Evolutionary conservation across 2,329 filamentous ascomycete genomes (phyloP), one percentile per base, ranked within the genome.

Genomic region (Aspergillus sergii): DNA sequence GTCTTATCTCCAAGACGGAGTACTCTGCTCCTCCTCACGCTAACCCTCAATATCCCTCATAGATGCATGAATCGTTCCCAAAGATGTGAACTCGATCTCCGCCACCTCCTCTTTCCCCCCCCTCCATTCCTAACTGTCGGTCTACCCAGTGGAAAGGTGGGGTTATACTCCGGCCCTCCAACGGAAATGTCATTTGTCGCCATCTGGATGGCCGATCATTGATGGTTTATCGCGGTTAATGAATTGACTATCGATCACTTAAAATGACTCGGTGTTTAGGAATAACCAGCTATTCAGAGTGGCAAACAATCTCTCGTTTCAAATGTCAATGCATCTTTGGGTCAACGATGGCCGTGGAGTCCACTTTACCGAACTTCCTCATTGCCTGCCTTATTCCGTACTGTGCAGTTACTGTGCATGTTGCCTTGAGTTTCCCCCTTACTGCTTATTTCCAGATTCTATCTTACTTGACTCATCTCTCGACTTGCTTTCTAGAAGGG

Each of bases 1-100:
- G n/a, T 55, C 34, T 55, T 55, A 55, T 55, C 51, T 36, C 51
- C 51, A 36, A 55, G 19, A 48, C 51, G 51, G 51, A 55, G 51
- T 39, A 55, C 51, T 55, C 51, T 55, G 32, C 51, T 55, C 51
- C 51, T 55, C 34, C n/a, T 34, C 34, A 55, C 51, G 26, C 51
- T 55, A 55, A 39, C 14, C 48, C 39, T 39, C 32, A 55, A 39
- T 39, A 55, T 39, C 32, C 11, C 51, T 55, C 32, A 55, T 55
- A 9, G 51, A 39, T 39, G 51, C 51, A 55, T 23, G n/a, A 23
- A 55, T 39, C 21, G 23, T 39, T 39, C 32, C 51, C 11, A 55
- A 55, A 55, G 51, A 55, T 55, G 51, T 55, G 51, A 55, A 55
- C 32, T 55, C n/a, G 32, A 55, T 55, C 51, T 55, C 51, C 51